phyloP scores from a whole-genome alignment of 768 basidiomycete genomes.

The Amanita brunnescens region DNA sequence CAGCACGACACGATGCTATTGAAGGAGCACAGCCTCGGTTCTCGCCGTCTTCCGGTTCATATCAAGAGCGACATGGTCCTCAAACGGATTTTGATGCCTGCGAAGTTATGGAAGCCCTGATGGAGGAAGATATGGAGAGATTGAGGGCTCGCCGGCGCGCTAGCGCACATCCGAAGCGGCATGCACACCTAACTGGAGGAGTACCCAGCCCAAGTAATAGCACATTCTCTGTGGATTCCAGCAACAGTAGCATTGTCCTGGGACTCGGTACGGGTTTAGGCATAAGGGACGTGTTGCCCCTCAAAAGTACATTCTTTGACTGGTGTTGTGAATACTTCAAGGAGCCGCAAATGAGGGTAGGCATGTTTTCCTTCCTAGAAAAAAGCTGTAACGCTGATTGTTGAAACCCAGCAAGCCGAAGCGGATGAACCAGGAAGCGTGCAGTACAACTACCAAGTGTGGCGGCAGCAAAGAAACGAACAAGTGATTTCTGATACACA shows the following conservation, averaged over 20 bases:
- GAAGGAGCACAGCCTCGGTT: constrained; percentile 10
- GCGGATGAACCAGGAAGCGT: constrained; percentile 92
- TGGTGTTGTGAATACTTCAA: constrained; percentile 98
- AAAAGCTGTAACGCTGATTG: not conserved
- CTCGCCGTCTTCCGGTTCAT: constrained; percentile 22
- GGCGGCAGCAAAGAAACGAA: constrained; percentile 90
- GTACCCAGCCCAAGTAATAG: constrained; percentile 66
- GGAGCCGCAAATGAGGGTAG: constrained; percentile 96
- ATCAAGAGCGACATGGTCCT: constrained; percentile 23
- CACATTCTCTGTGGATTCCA: constrained; percentile 69
- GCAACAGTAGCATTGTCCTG: constrained; percentile 56
- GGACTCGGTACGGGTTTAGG: constrained; percentile 75
- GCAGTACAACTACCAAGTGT: constrained; percentile 91
- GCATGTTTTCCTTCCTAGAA: constrained; percentile 14
- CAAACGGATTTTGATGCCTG: constrained; percentile 56
- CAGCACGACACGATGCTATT: constrained; percentile 15
- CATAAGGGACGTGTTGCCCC: constrained; percentile 76
- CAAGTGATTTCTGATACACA: constrained; percentile 61
- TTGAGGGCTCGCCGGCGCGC: constrained; percentile 58
- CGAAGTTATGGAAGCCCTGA: constrained; percentile 80
- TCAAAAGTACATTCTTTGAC: constrained; percentile 90
- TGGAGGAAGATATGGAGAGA: constrained; percentile 94
- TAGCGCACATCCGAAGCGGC: constrained; percentile 32
- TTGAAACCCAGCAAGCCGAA: constrained; percentile 66
- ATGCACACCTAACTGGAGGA: constrained; percentile 28